These are phyloP conservation scores for Teratosphaeria gauchensis DNA, from an alignment of 2,329 filamentous ascomycete species.

Conservation along the genomic window DNA sequence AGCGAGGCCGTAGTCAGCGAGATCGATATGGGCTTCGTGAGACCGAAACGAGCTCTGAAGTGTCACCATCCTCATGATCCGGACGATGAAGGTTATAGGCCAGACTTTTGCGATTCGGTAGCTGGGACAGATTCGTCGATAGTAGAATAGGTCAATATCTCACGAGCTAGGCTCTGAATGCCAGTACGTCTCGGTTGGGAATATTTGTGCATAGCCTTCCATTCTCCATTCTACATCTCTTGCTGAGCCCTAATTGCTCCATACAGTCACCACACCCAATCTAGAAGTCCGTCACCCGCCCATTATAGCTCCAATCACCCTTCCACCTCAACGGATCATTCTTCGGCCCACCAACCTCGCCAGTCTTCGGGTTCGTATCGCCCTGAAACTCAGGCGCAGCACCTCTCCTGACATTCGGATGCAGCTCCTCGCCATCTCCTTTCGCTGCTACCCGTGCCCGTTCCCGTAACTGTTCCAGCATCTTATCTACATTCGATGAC, in stretches of 20 bases:
- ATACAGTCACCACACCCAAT: not conserved
- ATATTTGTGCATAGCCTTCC: not conserved
- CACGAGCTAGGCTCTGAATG: no score
- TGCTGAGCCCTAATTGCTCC: not conserved
- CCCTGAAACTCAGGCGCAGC: constrained; percentile 87
- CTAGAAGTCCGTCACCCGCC: constrained; percentile 82
- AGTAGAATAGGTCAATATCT: not conserved
- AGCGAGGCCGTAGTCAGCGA: not conserved
- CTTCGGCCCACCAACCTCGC: constrained; percentile 93
- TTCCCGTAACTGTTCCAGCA: constrained; percentile 19
- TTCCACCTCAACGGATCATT: constrained; percentile 86
- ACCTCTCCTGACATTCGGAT: constrained; percentile 63
- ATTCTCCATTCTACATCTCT: not conserved
- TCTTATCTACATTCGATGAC: constrained; percentile 16
- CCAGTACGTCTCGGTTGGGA: not conserved
- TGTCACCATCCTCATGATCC: not conserved
- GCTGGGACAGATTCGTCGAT: not conserved
- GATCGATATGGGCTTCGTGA: not conserved
- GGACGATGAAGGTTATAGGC: not conserved
- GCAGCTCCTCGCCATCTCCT: constrained; percentile 55
- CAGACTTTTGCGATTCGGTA: not conserved
- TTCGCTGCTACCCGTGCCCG: constrained; percentile 41
- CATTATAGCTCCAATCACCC: constrained; percentile 89
- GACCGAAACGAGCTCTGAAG: not conserved
- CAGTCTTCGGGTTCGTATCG: constrained; percentile 83